Evolutionary conservation across 352 stramenopile species (phyloP).

Genomic region (Phytophthora foliorum): DNA sequence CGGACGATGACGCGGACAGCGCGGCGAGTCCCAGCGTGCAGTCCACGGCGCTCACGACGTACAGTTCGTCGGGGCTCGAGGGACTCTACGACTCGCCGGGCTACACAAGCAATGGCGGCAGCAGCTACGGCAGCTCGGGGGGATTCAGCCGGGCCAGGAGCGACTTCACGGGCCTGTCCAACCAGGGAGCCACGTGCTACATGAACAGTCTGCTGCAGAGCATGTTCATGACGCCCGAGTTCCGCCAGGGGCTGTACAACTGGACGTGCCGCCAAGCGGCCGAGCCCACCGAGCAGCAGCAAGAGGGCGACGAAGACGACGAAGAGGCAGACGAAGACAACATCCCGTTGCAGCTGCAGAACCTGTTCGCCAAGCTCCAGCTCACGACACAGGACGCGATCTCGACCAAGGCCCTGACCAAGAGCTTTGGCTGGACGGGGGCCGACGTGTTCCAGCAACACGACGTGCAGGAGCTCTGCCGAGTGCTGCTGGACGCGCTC

Average conservation of each 20-base stretch:
- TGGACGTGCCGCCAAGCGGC: conserved; percentile 44
- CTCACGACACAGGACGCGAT: conserved; percentile 76
- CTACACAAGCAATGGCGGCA: conserved; percentile 41
- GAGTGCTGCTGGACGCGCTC: conserved; percentile 93
- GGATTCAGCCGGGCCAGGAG: conserved; percentile 39
- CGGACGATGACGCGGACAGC: conserved; percentile 17
- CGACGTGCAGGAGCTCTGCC: conserved; percentile 92
- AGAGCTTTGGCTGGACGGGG: conserved; percentile 94
- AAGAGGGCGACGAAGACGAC: conserved; percentile 46
- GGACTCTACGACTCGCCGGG: conserved; percentile 64
- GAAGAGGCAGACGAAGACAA: conserved; percentile 78
- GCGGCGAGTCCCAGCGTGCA: conserved; percentile 36
- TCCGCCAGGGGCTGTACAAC: conserved; percentile 86
- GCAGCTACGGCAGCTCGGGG: conserved; percentile 38
- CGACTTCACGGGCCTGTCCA: conserved; percentile 84
- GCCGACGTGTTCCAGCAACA: conserved; percentile 93
- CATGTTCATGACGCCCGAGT: conserved; percentile 92
- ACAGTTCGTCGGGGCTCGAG: conserved; percentile 56
- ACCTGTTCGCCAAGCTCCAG: conserved; percentile 93
- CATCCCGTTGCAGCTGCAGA: conserved; percentile 92
- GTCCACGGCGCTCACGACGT: conserved; percentile 59
- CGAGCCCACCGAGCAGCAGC: conserved; percentile 19
- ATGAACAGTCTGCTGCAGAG: conserved; percentile 95
- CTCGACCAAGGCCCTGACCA: conserved; percentile 88
- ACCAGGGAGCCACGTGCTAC: conserved; percentile 95